Percentiles rank a stretch among this genome's conserved stretches.
These are phyloP conservation scores for Actinidia polygama DNA, from an alignment of 179 eudicot genomes.

Conservation along the genomic window DNA sequence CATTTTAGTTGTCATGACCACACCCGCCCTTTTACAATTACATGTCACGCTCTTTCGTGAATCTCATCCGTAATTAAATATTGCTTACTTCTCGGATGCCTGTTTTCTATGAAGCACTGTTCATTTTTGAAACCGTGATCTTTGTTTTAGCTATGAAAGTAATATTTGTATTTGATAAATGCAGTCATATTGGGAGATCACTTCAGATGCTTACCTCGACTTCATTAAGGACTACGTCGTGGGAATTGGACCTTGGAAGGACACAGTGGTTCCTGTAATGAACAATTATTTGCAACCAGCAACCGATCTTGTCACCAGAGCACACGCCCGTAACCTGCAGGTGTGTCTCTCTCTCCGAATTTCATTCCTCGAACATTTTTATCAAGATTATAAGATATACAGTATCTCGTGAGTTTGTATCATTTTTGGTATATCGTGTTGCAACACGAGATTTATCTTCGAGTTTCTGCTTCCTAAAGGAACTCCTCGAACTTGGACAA, in stretches of 20 bases:
- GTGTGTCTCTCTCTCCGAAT: constrained; percentile 32
- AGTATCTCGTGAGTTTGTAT: not conserved
- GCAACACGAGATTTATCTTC: not conserved
- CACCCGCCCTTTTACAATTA: no score
- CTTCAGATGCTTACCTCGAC: constrained; percentile 81
- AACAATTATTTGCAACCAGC: constrained; percentile 67
- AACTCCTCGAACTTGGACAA: not conserved
- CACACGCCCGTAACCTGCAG: constrained; percentile 88
- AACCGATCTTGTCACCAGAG: constrained; percentile 90
- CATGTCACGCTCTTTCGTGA: not conserved
- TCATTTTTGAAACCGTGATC: not conserved
- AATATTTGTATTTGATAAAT: not conserved
- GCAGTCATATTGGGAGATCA: constrained; percentile 88
- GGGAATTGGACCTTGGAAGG: constrained; percentile 99
- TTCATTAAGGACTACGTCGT: constrained; percentile 73
- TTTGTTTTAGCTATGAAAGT: not conserved
- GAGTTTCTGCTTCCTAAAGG: not conserved
- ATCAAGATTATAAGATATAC: not conserved
- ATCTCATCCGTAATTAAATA: not conserved
- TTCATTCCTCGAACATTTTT: not conserved
- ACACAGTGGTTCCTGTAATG: constrained; percentile 67
- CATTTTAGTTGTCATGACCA: not conserved
- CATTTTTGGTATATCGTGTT: not conserved
- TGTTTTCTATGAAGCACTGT: not conserved
- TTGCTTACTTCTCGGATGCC: not conserved